These are phyloP conservation scores for Coemansia sp. DNA, from an alignment of 371 early-diverging fungal genomes.

Conservation along the genomic window DNA sequence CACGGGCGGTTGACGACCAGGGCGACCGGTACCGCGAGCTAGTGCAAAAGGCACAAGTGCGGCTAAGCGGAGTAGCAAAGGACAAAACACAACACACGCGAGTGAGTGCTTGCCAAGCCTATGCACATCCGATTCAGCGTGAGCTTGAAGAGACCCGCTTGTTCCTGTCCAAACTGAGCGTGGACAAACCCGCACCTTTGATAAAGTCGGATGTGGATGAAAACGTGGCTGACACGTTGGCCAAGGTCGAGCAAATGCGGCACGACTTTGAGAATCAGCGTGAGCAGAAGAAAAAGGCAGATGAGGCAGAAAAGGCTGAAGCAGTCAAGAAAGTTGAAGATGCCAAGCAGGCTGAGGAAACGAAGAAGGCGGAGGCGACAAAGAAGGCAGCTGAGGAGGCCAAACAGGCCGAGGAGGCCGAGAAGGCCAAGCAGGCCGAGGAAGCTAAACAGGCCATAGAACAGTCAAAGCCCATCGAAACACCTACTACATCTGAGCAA, in stretches of 20 bases:
- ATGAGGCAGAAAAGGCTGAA: constrained; percentile 25
- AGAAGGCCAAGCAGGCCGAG: constrained; percentile 12
- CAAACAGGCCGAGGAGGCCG: background rate
- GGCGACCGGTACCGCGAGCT: constrained; percentile 32
- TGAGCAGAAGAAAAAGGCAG: constrained; percentile 18
- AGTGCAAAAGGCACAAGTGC: constrained; percentile 15
- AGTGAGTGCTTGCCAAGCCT: constrained; percentile 13
- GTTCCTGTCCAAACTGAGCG: constrained; percentile 18
- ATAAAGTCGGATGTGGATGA: background rate
- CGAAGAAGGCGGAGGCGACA: constrained; percentile 4
- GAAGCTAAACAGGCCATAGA: constrained; percentile 1
- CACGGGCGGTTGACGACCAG: background rate
- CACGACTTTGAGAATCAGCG: constrained; percentile 31
- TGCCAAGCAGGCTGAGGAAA: constrained; percentile 23
- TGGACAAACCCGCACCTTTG: background rate
- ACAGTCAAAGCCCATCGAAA: background rate
- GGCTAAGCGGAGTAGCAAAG: background rate
- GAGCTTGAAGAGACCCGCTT: constrained; percentile 31
- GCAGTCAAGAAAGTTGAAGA: constrained; percentile 18
- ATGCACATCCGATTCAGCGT: constrained; percentile 22
- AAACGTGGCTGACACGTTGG: constrained; percentile 15
- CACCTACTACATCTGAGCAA: background rate
- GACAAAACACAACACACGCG: constrained; percentile 9
- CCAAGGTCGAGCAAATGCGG: constrained; percentile 30
- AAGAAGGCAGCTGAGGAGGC: background rate